phyloP scores from a whole-genome alignment of 2,329 filamentous ascomycete species.

The Cladophialophora chaetospira region DNA sequence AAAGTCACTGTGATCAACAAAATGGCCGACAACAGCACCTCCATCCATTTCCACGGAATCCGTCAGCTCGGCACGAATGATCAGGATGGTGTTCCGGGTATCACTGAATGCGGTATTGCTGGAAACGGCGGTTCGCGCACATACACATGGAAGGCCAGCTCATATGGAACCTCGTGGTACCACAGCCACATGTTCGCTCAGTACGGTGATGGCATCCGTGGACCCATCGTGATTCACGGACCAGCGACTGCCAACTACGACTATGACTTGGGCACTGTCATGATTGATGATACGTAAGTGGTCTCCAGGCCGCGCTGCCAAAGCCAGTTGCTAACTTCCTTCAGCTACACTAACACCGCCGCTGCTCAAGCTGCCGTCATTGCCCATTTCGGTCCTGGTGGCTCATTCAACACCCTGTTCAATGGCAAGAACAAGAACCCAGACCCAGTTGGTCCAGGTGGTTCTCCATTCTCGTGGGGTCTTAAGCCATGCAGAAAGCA shows the following conservation, averaged over 20 bases:
- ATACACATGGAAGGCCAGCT: slow-evolving; percentile 60
- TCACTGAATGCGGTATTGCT: slow-evolving; percentile 56
- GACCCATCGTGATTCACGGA: slow-evolving; percentile 34
- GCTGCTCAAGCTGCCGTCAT: slow-evolving; percentile 23
- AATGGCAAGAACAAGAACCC: slow-evolving; percentile 32
- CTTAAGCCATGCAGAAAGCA: slow-evolving; percentile 38
- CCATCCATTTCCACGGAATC: slow-evolving; percentile 53
- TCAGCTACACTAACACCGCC: slow-evolving; percentile 32
- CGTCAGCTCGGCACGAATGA: slow-evolving; percentile 56
- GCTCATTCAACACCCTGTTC: slow-evolving; percentile 33
- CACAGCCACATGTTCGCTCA: slow-evolving; percentile 59
- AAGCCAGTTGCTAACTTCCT: slow-evolving; percentile 21
- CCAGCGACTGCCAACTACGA: slow-evolving; percentile 33
- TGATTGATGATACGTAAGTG: slow-evolving; percentile 32
- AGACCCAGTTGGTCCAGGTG: slow-evolving; percentile 20
- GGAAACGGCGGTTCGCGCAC: slow-evolving; percentile 54
- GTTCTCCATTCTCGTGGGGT: slow-evolving; percentile 29
- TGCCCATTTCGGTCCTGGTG: slow-evolving; percentile 28
- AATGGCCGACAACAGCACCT: slow-evolving; percentile 58
- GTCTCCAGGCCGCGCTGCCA: not conserved
- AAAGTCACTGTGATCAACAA: slow-evolving; percentile 58
- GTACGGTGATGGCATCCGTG: slow-evolving; percentile 33
- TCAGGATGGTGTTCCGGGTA: slow-evolving; percentile 59
- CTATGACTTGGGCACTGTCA: slow-evolving; percentile 30
- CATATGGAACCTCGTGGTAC: slow-evolving; percentile 59